Conservation (phyloP, 164 flowering plant genomes). For the Annona squamosa region DNA sequence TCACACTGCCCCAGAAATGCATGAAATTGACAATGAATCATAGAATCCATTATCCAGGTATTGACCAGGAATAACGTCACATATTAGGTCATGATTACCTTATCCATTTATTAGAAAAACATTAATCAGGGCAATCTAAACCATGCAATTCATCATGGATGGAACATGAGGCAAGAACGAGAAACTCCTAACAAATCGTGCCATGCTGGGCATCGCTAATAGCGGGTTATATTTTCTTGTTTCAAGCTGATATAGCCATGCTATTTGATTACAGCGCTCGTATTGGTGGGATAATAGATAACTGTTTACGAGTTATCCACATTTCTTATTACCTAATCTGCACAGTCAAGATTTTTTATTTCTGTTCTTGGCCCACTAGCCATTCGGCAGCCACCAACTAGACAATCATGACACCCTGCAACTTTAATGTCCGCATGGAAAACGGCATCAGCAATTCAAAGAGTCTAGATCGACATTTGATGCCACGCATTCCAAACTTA, state of each 20-base stretch:
- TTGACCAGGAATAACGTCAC: background rate
- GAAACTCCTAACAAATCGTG: too few relatives aligned
- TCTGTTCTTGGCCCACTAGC: too few relatives aligned
- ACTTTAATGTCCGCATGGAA: background rate
- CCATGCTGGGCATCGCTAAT: too few relatives aligned
- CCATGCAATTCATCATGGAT: background rate
- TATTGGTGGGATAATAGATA: too few relatives aligned
- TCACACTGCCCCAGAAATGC: slow-evolving; percentile 36
- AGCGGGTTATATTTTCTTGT: too few relatives aligned
- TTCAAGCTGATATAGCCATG: too few relatives aligned
- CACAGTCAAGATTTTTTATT: background rate
- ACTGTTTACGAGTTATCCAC: too few relatives aligned
- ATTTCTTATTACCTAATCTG: too few relatives aligned
- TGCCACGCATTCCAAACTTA: background rate
- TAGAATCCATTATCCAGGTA: background rate
- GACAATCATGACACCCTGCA: background rate
- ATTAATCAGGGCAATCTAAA: background rate
- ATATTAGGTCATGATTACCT: background rate
- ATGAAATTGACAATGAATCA: background rate
- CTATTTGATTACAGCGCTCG: too few relatives aligned
- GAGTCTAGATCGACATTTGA: background rate
- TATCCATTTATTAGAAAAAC: background rate
- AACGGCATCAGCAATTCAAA: background rate
- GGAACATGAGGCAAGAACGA: background rate
- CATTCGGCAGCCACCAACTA: background rate